Evolutionary conservation across 106 monocot genomes (phyloP), one percentile per base, ranked within the genome.

Genomic region (Acanthochlamys bracteata): DNA sequence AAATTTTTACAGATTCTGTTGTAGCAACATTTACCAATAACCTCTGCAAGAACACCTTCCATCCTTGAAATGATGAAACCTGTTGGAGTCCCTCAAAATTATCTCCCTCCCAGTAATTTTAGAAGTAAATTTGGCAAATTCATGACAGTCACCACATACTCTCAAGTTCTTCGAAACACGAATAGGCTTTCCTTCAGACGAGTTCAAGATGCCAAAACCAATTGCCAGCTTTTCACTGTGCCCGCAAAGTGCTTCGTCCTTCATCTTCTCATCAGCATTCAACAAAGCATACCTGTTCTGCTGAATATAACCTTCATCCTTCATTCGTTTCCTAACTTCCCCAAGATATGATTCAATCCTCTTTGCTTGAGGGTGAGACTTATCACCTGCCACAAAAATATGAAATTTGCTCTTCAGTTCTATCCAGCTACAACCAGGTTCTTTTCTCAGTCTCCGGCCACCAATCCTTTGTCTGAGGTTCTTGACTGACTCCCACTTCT

Each of bases 31-130:
- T 78, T 64, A 87, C 82, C 79, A 83, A 66, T 73, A 74, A 22
- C 76, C 86, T 71, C 82, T 82, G 40, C 82, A 87, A 53, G 86
- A 87, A 66, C 86, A 87, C 49, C 73, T 52, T 16, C 86, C 86
- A 13, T 71, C 71, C 57, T 68, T 42, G 54, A 87, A 87, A 76
- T 77, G 78, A 42, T 87, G 86, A 64, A 83, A 87, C n/a, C 83
- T 61, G 39, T 74, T 87, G 25, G 68, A 76, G 41, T 87, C 86
- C 41, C 86, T 74, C 59, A 87, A 69, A 17, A 87, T 64, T 24
- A 83, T 83, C 63, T 80, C 86, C 47, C 86, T 74, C 9, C 55
- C 68, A 26, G 55, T 45, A 56, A 87, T 79, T 57, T 74, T 71
- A 10, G 86, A 83, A 4, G 82, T 77, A 49, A 66, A 83, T 67